phyloP scores from a whole-genome alignment of 2,329 filamentous ascomycete species.

The Phialocephala sp. region DNA sequence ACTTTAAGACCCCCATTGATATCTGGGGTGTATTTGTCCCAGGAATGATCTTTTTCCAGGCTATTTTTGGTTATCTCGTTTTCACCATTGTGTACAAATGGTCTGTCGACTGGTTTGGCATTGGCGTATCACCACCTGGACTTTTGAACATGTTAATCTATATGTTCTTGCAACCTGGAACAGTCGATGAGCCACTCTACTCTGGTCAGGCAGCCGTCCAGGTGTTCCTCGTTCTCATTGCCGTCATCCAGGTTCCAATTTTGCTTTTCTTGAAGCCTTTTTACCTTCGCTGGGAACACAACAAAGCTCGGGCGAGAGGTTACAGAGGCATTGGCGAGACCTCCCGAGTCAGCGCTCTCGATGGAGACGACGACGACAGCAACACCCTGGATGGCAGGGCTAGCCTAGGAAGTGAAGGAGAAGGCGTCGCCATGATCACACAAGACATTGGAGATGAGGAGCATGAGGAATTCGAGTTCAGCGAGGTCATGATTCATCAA shows the following conservation, averaged over 20 bases:
- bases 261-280: constrained; percentile 95
- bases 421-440: constrained; percentile 86
- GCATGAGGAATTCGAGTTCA: constrained; percentile 96
- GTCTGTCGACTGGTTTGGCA: constrained; percentile 81
- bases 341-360: constrained; percentile 85
- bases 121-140: constrained; percentile 75
- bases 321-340: constrained; percentile 94
- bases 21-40: constrained; percentile 98
- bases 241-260: constrained; percentile 85
- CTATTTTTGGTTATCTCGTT: constrained; percentile 96
- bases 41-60: constrained; percentile 99
- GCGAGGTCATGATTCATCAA: constrained; percentile 98
- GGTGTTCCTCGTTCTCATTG: constrained; percentile 78
- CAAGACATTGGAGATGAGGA: constrained; percentile 86
- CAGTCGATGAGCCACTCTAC: constrained; percentile 75
- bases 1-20: constrained; percentile 94
- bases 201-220: constrained; percentile 78
- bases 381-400: constrained; percentile 66
- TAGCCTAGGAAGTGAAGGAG: constrained; percentile 76
- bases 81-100: constrained; percentile 97
- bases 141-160: constrained; percentile 99
- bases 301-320: constrained; percentile 82
- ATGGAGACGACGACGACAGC: constrained; percentile 79
- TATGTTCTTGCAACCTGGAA: constrained; percentile 95
- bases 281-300: constrained; percentile 93